These are phyloP conservation scores for Paecilomyces dactylethromorphus DNA, from an alignment of 2,329 filamentous ascomycete genomes.

Conservation along the genomic window DNA sequence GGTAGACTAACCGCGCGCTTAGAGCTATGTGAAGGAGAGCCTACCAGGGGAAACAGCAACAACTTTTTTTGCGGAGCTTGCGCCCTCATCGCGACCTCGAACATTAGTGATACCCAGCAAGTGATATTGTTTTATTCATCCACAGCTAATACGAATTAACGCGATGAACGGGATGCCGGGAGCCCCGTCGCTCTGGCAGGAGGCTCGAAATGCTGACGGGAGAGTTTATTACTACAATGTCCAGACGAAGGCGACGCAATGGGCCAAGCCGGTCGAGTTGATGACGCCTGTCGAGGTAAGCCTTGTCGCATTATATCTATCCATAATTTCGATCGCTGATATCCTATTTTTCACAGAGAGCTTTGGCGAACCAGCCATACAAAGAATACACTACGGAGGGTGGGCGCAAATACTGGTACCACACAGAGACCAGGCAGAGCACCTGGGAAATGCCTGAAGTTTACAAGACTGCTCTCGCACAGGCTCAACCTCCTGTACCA, in stretches of 20 bases:
- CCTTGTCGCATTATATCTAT: conserved; percentile 5
- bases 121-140: neutral
- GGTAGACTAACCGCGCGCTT: neutral
- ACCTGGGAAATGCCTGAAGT: conserved; percentile 89
- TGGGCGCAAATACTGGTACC: conserved; percentile 91
- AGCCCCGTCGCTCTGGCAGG: conserved; percentile 64
- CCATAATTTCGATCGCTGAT: neutral
- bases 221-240: conserved; percentile 88
- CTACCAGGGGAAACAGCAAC: neutral
- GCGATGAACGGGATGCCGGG: conserved; percentile 54
- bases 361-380: conserved; percentile 78
- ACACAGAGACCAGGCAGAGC: conserved; percentile 84
- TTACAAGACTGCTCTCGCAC: conserved; percentile 68
- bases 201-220: conserved; percentile 74
- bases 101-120: neutral
- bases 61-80: neutral
- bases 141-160: conserved; percentile 18
- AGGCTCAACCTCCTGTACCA: conserved; percentile 39
- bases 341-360: conserved; percentile 50
- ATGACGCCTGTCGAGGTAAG: conserved; percentile 75
- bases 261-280: conserved; percentile 86
- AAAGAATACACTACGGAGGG: conserved; percentile 84
- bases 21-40: neutral
- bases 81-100: neutral
- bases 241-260: conserved; percentile 80